Evolutionary conservation across 176 grass and related monocot species (phyloP), one percentile per base, ranked within the genome.

Genomic region (Poa pratensis): DNA sequence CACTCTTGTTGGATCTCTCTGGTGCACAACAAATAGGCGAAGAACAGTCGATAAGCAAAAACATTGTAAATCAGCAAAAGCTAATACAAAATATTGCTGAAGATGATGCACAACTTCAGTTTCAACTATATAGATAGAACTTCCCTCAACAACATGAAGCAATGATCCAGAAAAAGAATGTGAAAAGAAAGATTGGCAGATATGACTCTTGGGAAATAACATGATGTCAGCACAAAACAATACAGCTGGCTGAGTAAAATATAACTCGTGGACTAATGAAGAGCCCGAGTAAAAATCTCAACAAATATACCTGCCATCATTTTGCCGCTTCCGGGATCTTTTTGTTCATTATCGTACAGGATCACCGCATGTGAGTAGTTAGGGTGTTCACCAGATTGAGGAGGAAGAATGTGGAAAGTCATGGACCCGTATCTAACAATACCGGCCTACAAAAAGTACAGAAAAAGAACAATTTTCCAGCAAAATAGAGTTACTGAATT

Each of bases 341-440:
- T 60, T 66, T 69, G 81, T 83, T 26, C 66, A 80, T 53, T 67
- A 13, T 83, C 63, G 5, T 88, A 94, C 70, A 90, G 68, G 32
- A 90, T 50, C 73, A 88, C 82, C 84, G 85, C 91, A 94, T 91
- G 87, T 16, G 89, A 69, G 87, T 87, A 86, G 30, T 81, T 75
- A 70, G 82, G 76, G 23, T 0, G 10, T 45, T 80, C 88, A 80
- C 67, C 27, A 42, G 83, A 57, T 86, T 86, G 83, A 78, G 84
- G 73, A 73, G 88, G 34, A 81, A 88, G 74, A 80, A 94, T 76
- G 77, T 94, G 84, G 39, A 94, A 82, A 0, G 64, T 55, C 51
- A 77, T 84, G 43, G 69, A 49, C 61, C 65, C 76, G 72, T 16
- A 72, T 73, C 14, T 86, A 54, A 83, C 69, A 73, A 88, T 26